Evolutionary conservation across 257 asterid species (phyloP).

Genomic region (Ballota nigra): DNA sequence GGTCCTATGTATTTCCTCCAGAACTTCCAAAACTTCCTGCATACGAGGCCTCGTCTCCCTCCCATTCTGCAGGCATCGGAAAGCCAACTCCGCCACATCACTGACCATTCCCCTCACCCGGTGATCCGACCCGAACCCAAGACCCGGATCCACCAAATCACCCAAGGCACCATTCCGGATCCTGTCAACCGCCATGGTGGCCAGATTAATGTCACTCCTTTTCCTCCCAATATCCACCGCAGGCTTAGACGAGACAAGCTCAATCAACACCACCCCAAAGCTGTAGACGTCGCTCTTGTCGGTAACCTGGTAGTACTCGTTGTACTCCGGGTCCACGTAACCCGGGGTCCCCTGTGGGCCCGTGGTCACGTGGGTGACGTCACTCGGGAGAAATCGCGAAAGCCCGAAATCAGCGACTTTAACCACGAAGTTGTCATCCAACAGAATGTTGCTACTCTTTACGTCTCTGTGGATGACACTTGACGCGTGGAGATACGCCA

Average conservation of each 20-base stretch:
- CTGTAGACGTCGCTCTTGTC: slow-evolving; percentile 41
- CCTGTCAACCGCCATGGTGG: slow-evolving; percentile 33
- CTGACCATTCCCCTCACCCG: slow-evolving; percentile 19
- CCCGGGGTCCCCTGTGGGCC: slow-evolving; percentile 43
- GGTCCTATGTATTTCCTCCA: slow-evolving; percentile 23
- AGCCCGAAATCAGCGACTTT: slow-evolving; percentile 43
- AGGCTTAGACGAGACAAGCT: slow-evolving; percentile 36
- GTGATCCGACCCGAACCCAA: slow-evolving; percentile 29
- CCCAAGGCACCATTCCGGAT: slow-evolving; percentile 18
- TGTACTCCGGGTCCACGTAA: slow-evolving; percentile 40
- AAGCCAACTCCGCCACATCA: slow-evolving; percentile 41
- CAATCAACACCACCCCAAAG: slow-evolving; percentile 38
- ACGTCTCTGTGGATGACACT: slow-evolving; percentile 37
- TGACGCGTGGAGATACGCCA: slow-evolving; percentile 38
- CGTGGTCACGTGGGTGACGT: slow-evolving; percentile 34
- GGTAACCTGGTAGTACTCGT: slow-evolving; percentile 31
- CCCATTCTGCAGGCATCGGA: slow-evolving; percentile 33
- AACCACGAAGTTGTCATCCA: slow-evolving; percentile 28
- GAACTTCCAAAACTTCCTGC: slow-evolving; percentile 24
- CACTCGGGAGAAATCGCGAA: slow-evolving; percentile 29
- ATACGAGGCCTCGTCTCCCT: slow-evolving; percentile 38
- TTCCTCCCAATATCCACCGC: slow-evolving; percentile 34
- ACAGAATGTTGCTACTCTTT: slow-evolving; percentile 32
- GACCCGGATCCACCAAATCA: slow-evolving; percentile 32
- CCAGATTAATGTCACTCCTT: slow-evolving; percentile 32